Percentiles rank a stretch among this genome's conserved stretches.
Conservation (phyloP, 495 filamentous ascomycete genomes). For the Hypomontagnella monticulosa region DNA sequence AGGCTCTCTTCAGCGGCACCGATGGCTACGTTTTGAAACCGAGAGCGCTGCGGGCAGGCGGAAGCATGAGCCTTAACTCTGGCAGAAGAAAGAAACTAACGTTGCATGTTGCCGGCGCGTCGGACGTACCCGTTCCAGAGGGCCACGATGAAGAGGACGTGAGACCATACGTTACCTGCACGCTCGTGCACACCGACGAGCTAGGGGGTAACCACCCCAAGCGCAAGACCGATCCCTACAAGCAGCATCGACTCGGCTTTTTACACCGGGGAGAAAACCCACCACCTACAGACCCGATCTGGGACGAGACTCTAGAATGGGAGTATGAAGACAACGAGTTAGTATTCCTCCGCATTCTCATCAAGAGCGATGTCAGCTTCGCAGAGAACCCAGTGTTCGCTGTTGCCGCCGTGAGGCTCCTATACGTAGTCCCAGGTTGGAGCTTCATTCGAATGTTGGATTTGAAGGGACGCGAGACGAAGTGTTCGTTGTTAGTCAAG, state of each 20-base stretch:
- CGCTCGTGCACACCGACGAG: conserved; percentile 56
- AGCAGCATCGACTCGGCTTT: conserved; percentile 55
- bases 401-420: conserved; percentile 56
- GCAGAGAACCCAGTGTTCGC: conserved; percentile 59
- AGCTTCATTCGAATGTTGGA: conserved; percentile 64
- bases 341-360: conserved; percentile 60
- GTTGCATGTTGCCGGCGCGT: conserved; percentile 60
- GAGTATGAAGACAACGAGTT: conserved; percentile 64
- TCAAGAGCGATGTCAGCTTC: conserved; percentile 65
- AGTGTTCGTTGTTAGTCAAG: conserved; percentile 59
- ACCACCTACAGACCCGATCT: conserved; percentile 57
- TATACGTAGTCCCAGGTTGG: conserved; percentile 61
- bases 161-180: conserved; percentile 64
- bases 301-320: conserved; percentile 64
- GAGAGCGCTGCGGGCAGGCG: conserved; percentile 55
- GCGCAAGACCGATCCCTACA: conserved; percentile 61
- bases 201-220: conserved; percentile 52
- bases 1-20: conserved; percentile 63
- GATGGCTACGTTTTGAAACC: conserved; percentile 66
- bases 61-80: conserved; percentile 50
- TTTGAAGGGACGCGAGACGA: conserved; percentile 61
- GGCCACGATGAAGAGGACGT: conserved; percentile 50
- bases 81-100: conserved; percentile 49
- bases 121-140: conserved; percentile 56
- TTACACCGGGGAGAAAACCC: conserved; percentile 56